Conservation (phyloP, 306 rosid species). For the Pyrus pyrifolia region DNA sequence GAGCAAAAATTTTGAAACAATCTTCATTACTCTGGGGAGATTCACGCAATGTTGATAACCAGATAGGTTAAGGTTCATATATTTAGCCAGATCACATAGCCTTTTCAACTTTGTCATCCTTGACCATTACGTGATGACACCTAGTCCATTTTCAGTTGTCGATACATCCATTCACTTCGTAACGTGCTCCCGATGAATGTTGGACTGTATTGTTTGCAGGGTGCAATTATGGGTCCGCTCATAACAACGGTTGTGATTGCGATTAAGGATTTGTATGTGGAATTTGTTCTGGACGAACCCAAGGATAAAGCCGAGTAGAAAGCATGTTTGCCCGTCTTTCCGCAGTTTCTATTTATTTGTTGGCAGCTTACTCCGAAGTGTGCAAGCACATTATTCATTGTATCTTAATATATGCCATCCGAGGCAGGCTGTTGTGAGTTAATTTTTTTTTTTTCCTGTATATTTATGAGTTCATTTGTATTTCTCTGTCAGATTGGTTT, state of each 20-base stretch:
- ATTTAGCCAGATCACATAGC: neutral
- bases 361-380: slow-evolving; percentile 13
- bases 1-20: no score
- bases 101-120: neutral
- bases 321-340: neutral
- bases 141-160: neutral
- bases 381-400: slow-evolving; percentile 14
- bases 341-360: slow-evolving; percentile 12
- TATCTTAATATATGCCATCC: slow-evolving; percentile 16
- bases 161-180: neutral
- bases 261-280: slow-evolving; percentile 78
- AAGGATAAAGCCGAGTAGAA: slow-evolving; percentile 33
- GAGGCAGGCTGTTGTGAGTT: neutral
- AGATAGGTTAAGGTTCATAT: no score
- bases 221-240: slow-evolving; percentile 98
- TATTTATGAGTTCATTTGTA: neutral
- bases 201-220: slow-evolving; percentile 33
- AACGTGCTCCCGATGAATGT: neutral
- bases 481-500: neutral
- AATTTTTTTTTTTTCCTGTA: neutral
- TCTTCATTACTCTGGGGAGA: neutral
- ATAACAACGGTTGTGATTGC: slow-evolving; percentile 93
- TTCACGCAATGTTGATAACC: neutral
- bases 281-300: slow-evolving; percentile 72
- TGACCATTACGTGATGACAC: neutral